Conservation (phyloP, 2,329 filamentous ascomycete genomes). For the Verticillium dahliae region DNA sequence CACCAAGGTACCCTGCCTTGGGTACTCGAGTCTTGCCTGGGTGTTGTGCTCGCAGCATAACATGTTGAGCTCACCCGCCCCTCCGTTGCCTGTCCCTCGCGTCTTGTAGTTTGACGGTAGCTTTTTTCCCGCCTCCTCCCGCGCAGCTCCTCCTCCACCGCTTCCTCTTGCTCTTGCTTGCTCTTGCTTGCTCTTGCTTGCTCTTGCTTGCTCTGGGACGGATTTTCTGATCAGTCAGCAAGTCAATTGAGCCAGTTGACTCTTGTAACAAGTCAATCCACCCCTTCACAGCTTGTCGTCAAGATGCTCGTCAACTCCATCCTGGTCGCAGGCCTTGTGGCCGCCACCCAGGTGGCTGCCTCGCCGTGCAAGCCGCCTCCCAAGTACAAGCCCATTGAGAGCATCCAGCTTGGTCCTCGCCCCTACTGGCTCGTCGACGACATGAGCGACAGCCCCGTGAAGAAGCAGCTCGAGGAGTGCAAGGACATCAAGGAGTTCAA, state of each 20-base stretch:
- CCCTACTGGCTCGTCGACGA: slow-evolving; percentile 59
- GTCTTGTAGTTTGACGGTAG: neutral
- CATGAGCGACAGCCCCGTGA: slow-evolving; percentile 54
- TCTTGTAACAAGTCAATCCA: neutral
- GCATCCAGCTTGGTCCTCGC: slow-evolving; percentile 54
- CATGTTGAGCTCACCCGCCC: neutral
- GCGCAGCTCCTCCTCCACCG: neutral
- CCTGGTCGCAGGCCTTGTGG: slow-evolving; percentile 21
- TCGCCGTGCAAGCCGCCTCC: slow-evolving; percentile 5
- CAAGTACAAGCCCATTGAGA: slow-evolving; percentile 28
- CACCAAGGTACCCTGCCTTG: neutral
- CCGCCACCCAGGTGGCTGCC: slow-evolving; percentile 8
- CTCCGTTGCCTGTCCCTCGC: neutral
- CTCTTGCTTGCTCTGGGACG: neutral
- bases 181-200: neutral
- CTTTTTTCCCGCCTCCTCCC: neutral
- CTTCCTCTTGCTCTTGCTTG: neutral
- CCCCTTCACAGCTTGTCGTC: neutral
- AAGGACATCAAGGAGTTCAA: slow-evolving; percentile 42
- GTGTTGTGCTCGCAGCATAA: neutral
- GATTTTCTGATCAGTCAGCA: neutral
- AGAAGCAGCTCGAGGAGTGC: slow-evolving; percentile 53
- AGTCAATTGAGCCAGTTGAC: neutral
- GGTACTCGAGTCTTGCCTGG: neutral
- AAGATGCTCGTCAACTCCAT: slow-evolving; percentile 24